phyloP scores from a whole-genome alignment of 2,329 filamentous ascomycete genomes.

The Xylariaceae sp. region DNA sequence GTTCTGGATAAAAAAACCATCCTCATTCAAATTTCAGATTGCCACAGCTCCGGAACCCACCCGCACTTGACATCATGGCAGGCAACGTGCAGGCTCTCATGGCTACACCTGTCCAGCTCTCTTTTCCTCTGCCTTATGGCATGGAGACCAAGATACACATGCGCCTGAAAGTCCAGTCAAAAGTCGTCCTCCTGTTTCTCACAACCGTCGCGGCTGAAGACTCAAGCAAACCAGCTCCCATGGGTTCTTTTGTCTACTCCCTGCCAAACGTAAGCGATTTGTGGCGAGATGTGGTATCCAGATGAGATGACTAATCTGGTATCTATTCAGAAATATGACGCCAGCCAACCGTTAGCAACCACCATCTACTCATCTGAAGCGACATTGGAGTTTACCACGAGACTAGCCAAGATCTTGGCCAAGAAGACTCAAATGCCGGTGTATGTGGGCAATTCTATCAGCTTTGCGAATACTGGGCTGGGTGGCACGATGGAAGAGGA shows the following conservation, averaged over 20 bases:
- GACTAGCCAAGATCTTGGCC: conserved; percentile 81
- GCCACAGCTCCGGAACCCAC: no score
- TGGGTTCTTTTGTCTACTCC: conserved; percentile 93
- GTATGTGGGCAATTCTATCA: conserved; percentile 90
- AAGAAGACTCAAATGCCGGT: conserved; percentile 68
- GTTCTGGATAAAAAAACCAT: no score
- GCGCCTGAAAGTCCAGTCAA: conserved; percentile 56
- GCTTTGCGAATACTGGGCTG: conserved; percentile 68
- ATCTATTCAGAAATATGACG: conserved; percentile 45
- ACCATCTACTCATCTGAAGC: conserved; percentile 72
- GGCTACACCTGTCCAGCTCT: conserved; percentile 42
- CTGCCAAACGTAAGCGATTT: conserved; percentile 72
- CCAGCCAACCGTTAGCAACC: conserved; percentile 68
- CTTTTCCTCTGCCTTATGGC: conserved; percentile 58
- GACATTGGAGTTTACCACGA: conserved; percentile 81
- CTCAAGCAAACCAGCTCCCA: conserved; percentile 46
- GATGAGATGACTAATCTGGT: no score
- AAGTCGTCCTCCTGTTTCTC: conserved; percentile 59
- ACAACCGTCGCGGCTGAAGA: conserved; percentile 57
- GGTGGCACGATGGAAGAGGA: conserved; percentile 88
- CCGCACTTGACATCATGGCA: no score
- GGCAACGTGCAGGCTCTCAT: no score
- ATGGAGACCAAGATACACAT: conserved; percentile 61
- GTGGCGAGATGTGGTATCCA: neutral
- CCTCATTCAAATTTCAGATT: no score